Conservation (phyloP, 1,139 yeast species). For the Candida glucosophila region DNA sequence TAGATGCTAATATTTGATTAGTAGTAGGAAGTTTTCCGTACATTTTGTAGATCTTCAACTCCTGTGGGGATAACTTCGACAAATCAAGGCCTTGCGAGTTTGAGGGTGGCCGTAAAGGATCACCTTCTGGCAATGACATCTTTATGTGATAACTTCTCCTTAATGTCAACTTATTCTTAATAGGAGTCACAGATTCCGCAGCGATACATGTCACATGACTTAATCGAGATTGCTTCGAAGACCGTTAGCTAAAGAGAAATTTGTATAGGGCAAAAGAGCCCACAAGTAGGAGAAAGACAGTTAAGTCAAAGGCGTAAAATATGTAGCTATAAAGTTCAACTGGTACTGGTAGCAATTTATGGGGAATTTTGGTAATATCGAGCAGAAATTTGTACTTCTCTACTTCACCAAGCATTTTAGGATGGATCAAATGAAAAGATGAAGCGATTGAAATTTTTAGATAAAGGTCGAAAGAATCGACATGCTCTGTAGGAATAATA, state of each 20-base stretch:
- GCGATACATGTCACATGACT: slow-evolving; percentile 1
- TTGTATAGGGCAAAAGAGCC: slow-evolving; percentile 1
- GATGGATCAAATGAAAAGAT: slow-evolving; percentile 17
- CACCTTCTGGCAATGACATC: slow-evolving; percentile 27
- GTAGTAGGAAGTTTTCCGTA: slow-evolving; percentile 88
- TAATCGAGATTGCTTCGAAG: too few species aligned
- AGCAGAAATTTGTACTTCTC: slow-evolving; percentile 18
- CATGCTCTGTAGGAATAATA: slow-evolving; percentile 3
- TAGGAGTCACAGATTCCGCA: not conserved
- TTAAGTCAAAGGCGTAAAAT: slow-evolving; percentile 21
- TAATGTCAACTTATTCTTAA: too few species aligned
- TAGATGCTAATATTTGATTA: slow-evolving; percentile 71
- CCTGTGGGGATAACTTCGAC: slow-evolving; percentile 58
- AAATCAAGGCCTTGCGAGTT: slow-evolving; percentile 44
- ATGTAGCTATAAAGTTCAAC: slow-evolving; percentile 28
- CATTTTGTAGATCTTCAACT: slow-evolving; percentile 59
- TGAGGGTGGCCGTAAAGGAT: slow-evolving; percentile 40
- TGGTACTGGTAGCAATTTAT: slow-evolving; percentile 28
- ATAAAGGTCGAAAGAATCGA: slow-evolving; percentile 20
- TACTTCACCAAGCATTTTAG: slow-evolving; percentile 7
- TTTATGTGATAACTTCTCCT: slow-evolving; percentile 1
- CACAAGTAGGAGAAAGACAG: slow-evolving; percentile 9
- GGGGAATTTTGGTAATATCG: slow-evolving; percentile 25
- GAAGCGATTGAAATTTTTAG: slow-evolving; percentile 17
- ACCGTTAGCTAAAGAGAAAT: too few species aligned